Evolutionary conservation across 768 basidiomycete species (phyloP).

Genomic region (Phanerodontia chrysosporium): DNA sequence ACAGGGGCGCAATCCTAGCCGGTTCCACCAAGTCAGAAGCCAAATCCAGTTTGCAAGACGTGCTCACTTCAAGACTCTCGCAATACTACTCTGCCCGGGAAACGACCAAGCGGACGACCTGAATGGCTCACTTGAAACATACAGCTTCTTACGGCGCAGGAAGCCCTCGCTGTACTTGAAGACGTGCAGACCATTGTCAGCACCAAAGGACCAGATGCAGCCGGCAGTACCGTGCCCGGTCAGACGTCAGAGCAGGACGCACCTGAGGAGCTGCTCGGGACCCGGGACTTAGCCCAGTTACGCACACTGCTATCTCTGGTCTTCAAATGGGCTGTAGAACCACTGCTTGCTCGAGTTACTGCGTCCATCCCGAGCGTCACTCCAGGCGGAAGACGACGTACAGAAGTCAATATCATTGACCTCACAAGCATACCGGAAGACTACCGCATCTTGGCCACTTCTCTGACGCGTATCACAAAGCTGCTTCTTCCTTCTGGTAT

Average conservation of each 20-base stretch:
- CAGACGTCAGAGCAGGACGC: neutral
- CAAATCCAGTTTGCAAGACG: constrained; percentile 15
- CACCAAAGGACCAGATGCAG: neutral
- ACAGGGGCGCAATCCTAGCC: constrained; percentile 14
- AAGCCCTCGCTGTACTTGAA: constrained; percentile 48
- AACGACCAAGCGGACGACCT: neutral
- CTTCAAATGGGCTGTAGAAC: constrained; percentile 70
- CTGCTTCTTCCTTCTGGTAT: constrained; percentile 53
- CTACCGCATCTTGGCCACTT: constrained; percentile 37
- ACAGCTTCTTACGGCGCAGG: constrained; percentile 50
- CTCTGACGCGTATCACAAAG: constrained; percentile 40
- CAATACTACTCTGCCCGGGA: constrained; percentile 15
- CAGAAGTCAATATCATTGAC: constrained; percentile 34
- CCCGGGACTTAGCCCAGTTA: constrained; percentile 60
- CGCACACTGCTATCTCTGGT: constrained; percentile 62
- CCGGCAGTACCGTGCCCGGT: neutral
- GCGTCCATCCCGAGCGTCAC: constrained; percentile 23
- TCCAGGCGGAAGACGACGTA: constrained; percentile 34
- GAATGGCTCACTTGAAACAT: constrained; percentile 34
- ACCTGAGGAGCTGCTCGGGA: constrained; percentile 45
- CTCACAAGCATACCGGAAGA: constrained; percentile 39
- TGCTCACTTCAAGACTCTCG: constrained; percentile 17
- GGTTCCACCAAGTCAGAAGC: constrained; percentile 16
- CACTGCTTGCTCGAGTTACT: constrained; percentile 41
- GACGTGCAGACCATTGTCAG: constrained; percentile 43